Evolutionary conservation across 345 rosid species (phyloP), one percentile per base, ranked within the genome.

Genomic region (Hirschfeldia incana): DNA sequence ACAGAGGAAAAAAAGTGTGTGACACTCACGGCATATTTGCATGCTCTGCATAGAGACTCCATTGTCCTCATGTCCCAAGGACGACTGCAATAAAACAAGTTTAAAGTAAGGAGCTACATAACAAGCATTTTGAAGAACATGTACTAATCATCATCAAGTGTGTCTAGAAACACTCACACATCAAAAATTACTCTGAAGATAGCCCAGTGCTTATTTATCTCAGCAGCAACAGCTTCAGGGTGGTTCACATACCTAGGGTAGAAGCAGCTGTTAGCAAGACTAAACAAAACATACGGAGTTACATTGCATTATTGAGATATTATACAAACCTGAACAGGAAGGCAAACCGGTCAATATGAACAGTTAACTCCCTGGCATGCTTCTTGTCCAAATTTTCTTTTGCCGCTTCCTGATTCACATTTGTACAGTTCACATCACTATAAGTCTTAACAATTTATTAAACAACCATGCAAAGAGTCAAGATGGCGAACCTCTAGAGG

Each of bases 51-150:
- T 65, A 96, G 88, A 82, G 99, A 92, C 81, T 96, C 99, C 99
- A 96, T 96, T 12, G 97, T 96, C 82, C 94, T 87, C 99, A 92
- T 89, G 84, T 93, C 99, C 98, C 99, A 96, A 78, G 99, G 98
- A 89, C 98, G 97, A 83, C 99, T 95, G 75, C 86, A 85, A 42
- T 73, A 72, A 70, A 80, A 77, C 74, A 55, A 74, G 74, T 62
- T 78, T 57, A 15, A 78, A 66, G 84, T 78, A 61, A 36, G 57
- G 39, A 70, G 5, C 71, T 29, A 69, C 60, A 63, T 8, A 44
- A 55, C 60, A 59, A 71, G 62, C 55, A 72, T 32, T 57, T 36
- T 55, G 72, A 32, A 70, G 75, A 75, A 32, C 53, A 60, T 34
- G 53, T 28, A 74, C 3, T 39, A 34, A 60, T 53, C 30, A 59